Evolutionary conservation across 371 early-diverging fungal species (phyloP).

Genomic region (Encephalitozoon intestinalis): DNA sequence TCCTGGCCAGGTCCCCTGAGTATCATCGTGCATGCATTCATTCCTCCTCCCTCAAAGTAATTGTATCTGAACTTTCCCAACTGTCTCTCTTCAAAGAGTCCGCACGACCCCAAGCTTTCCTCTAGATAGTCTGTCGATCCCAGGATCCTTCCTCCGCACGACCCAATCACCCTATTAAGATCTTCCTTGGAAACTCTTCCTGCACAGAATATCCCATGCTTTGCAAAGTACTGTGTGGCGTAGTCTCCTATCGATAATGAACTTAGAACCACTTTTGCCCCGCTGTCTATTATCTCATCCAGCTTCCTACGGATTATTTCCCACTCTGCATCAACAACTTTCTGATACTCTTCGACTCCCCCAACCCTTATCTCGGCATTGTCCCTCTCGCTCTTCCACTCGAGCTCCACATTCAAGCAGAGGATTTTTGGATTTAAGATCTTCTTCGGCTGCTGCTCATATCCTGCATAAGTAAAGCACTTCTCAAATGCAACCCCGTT

Average conservation of each 20-base stretch:
- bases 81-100: constrained; percentile 86
- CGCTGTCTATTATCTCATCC: constrained; percentile 84
- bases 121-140: constrained; percentile 70
- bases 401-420: constrained; percentile 91
- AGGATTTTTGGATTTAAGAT: constrained; percentile 85
- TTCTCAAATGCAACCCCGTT: constrained; percentile 99
- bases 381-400: constrained; percentile 97
- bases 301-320: constrained; percentile 92
- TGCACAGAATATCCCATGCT: constrained; percentile 94
- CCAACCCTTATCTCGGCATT: constrained; percentile 98
- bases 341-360: constrained; percentile 87
- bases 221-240: constrained; percentile 99
- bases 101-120: constrained; percentile 72
- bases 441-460: constrained; percentile 96
- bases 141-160: constrained; percentile 83
- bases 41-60: constrained; percentile 77
- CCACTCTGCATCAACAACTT: constrained; percentile 99
- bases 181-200: constrained; percentile 90
- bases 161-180: constrained; percentile 78
- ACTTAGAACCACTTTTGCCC: constrained; percentile 97
- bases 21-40: constrained; percentile 86
- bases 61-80: constrained; percentile 94
- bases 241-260: constrained; percentile 95
- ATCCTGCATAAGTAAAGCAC: constrained; percentile 98
- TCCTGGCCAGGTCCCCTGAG: constrained; percentile 96